These are phyloP conservation scores for Kluyveromyces starmeri DNA, from an alignment of 805 yeast species.

Conservation along the genomic window DNA sequence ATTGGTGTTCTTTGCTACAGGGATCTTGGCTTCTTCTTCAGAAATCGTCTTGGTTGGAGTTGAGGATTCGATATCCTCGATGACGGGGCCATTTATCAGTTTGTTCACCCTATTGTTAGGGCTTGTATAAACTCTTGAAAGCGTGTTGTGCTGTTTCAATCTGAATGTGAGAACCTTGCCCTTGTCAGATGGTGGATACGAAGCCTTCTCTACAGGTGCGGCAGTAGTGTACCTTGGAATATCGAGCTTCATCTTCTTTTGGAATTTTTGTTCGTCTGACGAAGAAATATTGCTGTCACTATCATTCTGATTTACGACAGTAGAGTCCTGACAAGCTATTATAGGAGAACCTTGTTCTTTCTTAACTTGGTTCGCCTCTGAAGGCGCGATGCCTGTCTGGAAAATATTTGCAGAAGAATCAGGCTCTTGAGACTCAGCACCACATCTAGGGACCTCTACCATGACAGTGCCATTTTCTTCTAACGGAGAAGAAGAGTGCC, in stretches of 20 bases:
- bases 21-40: background rate
- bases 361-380: background rate
- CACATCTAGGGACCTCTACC: background rate
- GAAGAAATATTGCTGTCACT: background rate
- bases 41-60: background rate
- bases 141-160: constrained; percentile 22
- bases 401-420: background rate
- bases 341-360: constrained; percentile 10
- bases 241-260: constrained; percentile 4
- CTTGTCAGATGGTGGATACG: constrained; percentile 11
- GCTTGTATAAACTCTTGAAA: constrained; percentile 25
- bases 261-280: constrained; percentile 1
- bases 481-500: constrained; percentile 19
- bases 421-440: constrained; percentile 6
- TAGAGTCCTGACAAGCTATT: background rate
- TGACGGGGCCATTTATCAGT: constrained; percentile 19
- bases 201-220: background rate
- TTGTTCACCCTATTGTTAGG: constrained; percentile 29
- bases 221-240: constrained; percentile 4
- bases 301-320: constrained; percentile 7
- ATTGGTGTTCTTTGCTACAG: background rate
- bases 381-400: background rate
- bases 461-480: constrained; percentile 8
- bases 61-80: background rate
- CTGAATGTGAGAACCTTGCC: constrained; percentile 31